Evolutionary conservation across 129 eudicot genomes (phyloP), one percentile per base, ranked within the genome.

Genomic region (Arctium lappa): DNA sequence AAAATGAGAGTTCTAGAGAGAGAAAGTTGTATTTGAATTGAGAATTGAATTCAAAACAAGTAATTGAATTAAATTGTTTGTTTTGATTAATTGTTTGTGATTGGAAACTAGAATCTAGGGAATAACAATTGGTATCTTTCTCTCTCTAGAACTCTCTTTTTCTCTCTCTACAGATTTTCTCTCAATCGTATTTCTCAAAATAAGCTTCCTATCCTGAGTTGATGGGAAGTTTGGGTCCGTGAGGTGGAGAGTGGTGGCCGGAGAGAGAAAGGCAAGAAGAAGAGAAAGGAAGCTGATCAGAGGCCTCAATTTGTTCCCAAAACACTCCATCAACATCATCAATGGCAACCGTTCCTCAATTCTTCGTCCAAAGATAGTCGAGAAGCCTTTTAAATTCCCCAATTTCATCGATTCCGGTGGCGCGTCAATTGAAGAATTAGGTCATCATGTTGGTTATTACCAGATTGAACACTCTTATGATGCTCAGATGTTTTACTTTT

Each of bases 371-470:
- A 77, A 80, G 72, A 78, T 91, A 0, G 94, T 88, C 60, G 98
- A 94, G 71, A 90, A 83, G 83, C 82, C 56, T 12, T 74, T 94
- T 15, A 87, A 32, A 1, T 89, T 94, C 74, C 89, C 89, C 6
- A 66, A 68, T 29, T 73, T 80, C 22, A 89, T 72, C 5, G 89
- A 82, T 69, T 42, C 91, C n/a, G 89, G 81, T 44, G 77, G 80
- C 13, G 78, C 56, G 0, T n/a, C 88, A 1, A 84, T 90, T 63
- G 82, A 88, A 32, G 98, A 94, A 6, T 90, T 94, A 85, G 94
- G 94, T 42, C 98, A 94, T 66, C 94, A 94, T 91, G 98, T 97
- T 4, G 98, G 98, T 11, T 94, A 91, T 87, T 91, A 87, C 44
- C 82, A 83, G 62, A 86, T 94, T 79, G 85, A 87, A 10, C 94